Base-by-base conservation (phyloP, 108 stramenopile genomes). In the Nitzschia sp. region DNA sequence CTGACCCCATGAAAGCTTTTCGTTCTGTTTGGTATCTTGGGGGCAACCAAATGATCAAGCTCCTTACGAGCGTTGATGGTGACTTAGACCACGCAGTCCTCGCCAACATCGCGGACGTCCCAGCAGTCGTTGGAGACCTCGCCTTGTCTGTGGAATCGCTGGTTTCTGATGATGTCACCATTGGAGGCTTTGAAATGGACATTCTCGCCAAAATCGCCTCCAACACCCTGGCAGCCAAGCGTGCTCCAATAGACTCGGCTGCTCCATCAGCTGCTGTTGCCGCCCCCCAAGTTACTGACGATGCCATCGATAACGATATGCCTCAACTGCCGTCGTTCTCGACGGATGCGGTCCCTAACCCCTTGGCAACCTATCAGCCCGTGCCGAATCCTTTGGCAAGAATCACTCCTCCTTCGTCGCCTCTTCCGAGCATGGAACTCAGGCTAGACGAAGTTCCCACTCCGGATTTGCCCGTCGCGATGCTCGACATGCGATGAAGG, bases 361-460 rank as follows among this genome's bases (percentile, higher is more conserved):
- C 71, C 18, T 28, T 72, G 23, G 59, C 60, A 17, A 31, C 51
- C 2, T 72, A 72, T 61, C 47, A 63, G 45, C 71, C 66, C 17
- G 73, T 74, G 0, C 73, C 73, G 23, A 74, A 74, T 66, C 73
- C 73, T 13, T 58, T 74, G 55, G 72, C 73, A 48, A 64, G 63
- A 36, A 60, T 74, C 73, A 74, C 73, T 23, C 73, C 73, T 49
- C 73, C 73, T 5, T 64, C 53, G 28, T 74, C 73, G 25, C 73
- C 73, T 0, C n/a, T 70, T n/a, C n/a, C n/a, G 19, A 51, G 4
- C 49, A 51, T 34, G 58, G 30, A 23, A 38, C 25, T 29, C 26
- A 59, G 29, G 57, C 57, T 3, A 29, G 25, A 58, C 33, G 51
- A 67, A 67, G 15, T 21, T 2, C 24, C 45, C 23, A 25, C 59